These are phyloP conservation scores for Cucurbita ficifolia DNA, from an alignment of 306 rosid genomes.

Conservation along the genomic window DNA sequence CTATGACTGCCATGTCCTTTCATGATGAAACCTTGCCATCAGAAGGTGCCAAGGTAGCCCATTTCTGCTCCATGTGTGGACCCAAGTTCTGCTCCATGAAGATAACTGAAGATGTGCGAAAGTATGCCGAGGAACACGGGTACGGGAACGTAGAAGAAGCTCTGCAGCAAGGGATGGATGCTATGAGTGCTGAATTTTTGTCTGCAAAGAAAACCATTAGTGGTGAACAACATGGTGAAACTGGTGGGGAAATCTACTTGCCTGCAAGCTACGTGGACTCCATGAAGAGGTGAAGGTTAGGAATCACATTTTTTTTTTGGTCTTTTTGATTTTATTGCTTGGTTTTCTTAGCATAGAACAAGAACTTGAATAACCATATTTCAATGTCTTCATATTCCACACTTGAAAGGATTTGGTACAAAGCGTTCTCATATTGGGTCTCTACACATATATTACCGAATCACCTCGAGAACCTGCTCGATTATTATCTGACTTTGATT, in stretches of 20 bases:
- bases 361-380: neutral
- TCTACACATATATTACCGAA: neutral
- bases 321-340: neutral
- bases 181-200: slow-evolving; percentile 91
- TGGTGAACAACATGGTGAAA: slow-evolving; percentile 96
- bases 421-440: neutral
- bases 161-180: slow-evolving; percentile 74
- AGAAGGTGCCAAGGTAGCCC: slow-evolving; percentile 98
- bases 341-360: neutral
- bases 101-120: slow-evolving; percentile 93
- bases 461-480: neutral
- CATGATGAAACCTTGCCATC: slow-evolving; percentile 93
- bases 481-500: neutral
- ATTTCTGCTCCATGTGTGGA: slow-evolving; percentile 99
- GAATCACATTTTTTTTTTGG: neutral
- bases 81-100: slow-evolving; percentile 99
- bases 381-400: neutral
- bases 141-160: slow-evolving; percentile 90
- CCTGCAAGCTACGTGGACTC: slow-evolving; percentile 53
- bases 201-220: slow-evolving; percentile 85
- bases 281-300: slow-evolving; percentile 42
- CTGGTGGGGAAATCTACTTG: slow-evolving; percentile 98
- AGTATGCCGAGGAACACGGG: slow-evolving; percentile 94
- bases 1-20: slow-evolving; percentile 98
- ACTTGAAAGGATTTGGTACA: neutral